These are phyloP conservation scores for Escallonia rubra DNA, from an alignment of 129 eudicot species.

Conservation along the genomic window DNA sequence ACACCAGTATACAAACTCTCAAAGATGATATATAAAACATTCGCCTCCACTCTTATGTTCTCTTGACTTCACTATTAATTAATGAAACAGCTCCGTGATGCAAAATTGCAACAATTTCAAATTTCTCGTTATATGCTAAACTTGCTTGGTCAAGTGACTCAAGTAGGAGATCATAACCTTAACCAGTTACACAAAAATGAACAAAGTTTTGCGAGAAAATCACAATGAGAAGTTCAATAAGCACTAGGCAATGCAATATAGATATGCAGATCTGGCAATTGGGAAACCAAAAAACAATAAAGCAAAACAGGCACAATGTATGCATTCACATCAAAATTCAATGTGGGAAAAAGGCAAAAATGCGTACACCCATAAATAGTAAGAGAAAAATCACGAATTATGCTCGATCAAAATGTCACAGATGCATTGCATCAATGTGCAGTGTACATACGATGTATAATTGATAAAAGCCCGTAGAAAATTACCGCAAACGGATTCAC, in stretches of 20 bases:
- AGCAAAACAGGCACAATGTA: neutral
- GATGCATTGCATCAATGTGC: neutral
- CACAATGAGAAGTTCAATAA: neutral
- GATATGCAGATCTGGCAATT: neutral
- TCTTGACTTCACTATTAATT: too few relatives aligned
- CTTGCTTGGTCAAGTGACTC: too few relatives aligned
- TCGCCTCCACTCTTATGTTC: too few relatives aligned
- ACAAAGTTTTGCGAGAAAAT: neutral
- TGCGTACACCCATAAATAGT: neutral
- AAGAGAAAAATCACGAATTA: too few relatives aligned
- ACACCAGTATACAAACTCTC: too few relatives aligned
- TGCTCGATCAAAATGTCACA: neutral
- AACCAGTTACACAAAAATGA: neutral
- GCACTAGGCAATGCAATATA: neutral
- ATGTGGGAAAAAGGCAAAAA: neutral
- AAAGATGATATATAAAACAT: too few relatives aligned
- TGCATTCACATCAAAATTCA: neutral
- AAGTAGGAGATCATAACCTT: too few relatives aligned
- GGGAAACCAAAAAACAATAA: neutral
- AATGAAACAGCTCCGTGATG: too few relatives aligned
- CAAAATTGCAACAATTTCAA: too few relatives aligned
- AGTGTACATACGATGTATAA: neutral
- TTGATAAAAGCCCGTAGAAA: neutral
- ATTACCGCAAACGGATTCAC: slow-evolving; percentile 85
- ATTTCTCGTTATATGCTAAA: too few relatives aligned